These are phyloP conservation scores for Entrophospora sp. DNA, from an alignment of 192 early-diverging fungal species.

Conservation along the genomic window DNA sequence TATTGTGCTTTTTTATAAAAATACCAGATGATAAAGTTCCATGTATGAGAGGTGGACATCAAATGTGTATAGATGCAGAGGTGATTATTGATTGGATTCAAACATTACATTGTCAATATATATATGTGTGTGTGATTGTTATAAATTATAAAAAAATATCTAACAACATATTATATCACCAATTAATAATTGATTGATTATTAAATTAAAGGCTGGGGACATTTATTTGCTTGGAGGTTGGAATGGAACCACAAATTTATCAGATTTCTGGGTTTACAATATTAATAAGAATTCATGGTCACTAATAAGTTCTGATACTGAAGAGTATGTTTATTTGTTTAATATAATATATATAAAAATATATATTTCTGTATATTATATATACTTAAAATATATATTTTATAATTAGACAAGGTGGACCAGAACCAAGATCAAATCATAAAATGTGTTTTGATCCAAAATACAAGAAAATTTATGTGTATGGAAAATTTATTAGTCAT, in stretches of 20 bases:
- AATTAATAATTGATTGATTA: no score
- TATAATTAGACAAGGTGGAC: slow-evolving; percentile 77
- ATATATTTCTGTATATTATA: background rate
- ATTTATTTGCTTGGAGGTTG: slow-evolving; percentile 93
- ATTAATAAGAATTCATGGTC: slow-evolving; percentile 58
- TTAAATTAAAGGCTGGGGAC: slow-evolving; percentile 39
- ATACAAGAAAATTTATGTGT: slow-evolving; percentile 63
- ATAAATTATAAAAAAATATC: no score
- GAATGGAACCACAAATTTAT: slow-evolving; percentile 79
- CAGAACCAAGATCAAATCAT: slow-evolving; percentile 83
- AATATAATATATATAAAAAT: background rate
- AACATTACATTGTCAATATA: no score
- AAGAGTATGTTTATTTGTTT: slow-evolving; percentile 34
- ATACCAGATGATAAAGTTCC: slow-evolving; percentile 36
- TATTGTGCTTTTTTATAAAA: no score
- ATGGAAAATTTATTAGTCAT: slow-evolving; percentile 86
- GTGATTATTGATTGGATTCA: background rate
- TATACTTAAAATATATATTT: no score
- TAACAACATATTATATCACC: no score
- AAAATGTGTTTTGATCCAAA: slow-evolving; percentile 83
- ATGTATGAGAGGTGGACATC: slow-evolving; percentile 83
- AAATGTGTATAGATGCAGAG: slow-evolving; percentile 87
- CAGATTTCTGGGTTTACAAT: slow-evolving; percentile 83
- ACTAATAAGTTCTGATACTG: slow-evolving; percentile 69
- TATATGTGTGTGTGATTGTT: no score